These are phyloP conservation scores for Monilinia fructigena DNA, from an alignment of 2,329 filamentous ascomycete genomes.

Conservation along the genomic window DNA sequence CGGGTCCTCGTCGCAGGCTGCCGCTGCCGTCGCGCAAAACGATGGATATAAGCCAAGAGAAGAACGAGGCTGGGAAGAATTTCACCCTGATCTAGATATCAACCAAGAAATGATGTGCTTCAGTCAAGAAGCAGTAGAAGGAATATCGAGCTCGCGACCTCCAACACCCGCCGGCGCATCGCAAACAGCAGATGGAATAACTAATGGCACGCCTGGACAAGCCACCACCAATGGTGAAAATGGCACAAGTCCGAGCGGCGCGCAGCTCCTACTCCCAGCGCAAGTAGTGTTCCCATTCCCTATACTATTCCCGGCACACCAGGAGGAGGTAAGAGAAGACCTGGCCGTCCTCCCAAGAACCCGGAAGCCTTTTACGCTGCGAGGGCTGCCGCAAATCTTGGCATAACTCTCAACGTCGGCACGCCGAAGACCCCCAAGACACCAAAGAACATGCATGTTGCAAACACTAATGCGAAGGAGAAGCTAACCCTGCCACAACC, in stretches of 20 bases:
- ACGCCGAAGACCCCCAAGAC: slow-evolving; percentile 48
- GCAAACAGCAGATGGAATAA: slow-evolving; percentile 42
- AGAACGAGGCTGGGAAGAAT: slow-evolving; percentile 96
- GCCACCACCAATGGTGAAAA: slow-evolving; percentile 32
- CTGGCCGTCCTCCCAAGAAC: slow-evolving; percentile 64
- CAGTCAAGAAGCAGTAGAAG: slow-evolving; percentile 81
- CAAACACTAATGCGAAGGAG: slow-evolving; percentile 78
- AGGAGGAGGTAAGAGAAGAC: slow-evolving; percentile 52
- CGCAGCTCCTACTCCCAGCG: slow-evolving; percentile 30
- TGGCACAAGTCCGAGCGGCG: slow-evolving; percentile 32
- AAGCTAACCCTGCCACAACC: slow-evolving; percentile 74
- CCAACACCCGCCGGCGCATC: slow-evolving; percentile 44
- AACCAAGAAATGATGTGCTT: slow-evolving; percentile 77
- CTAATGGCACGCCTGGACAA: slow-evolving; percentile 42
- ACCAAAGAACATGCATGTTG: slow-evolving; percentile 69
- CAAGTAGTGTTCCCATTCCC: slow-evolving; percentile 30
- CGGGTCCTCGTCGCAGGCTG: slow-evolving; percentile 58
- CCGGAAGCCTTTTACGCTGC: slow-evolving; percentile 57
- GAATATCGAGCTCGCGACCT: slow-evolving; percentile 52
- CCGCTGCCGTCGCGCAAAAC: slow-evolving; percentile 82
- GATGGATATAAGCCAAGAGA: slow-evolving; percentile 97
- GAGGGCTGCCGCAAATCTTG: slow-evolving; percentile 44
- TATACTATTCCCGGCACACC: slow-evolving; percentile 41
- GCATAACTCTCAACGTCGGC: slow-evolving; percentile 24
- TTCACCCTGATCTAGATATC: slow-evolving; percentile 92